Evolutionary conservation across 2,329 filamentous ascomycete species (phyloP).

Genomic region (Aureobasidium sp.): DNA sequence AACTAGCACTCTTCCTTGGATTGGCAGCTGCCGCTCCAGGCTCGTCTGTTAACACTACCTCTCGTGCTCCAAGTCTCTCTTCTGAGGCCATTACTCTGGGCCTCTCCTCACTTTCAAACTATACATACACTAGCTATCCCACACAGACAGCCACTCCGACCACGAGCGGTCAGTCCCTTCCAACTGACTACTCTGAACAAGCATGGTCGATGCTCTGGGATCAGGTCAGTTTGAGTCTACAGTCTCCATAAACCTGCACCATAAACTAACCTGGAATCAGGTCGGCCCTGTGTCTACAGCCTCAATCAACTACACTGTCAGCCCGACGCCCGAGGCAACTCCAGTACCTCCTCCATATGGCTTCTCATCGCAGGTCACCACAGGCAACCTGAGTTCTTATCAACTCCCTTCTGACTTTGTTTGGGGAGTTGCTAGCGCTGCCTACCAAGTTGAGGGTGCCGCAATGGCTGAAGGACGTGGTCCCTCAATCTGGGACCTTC

Average conservation of each 20-base stretch:
- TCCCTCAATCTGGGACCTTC: conserved; percentile 23
- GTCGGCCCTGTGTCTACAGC: conserved; percentile 23
- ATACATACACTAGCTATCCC: conserved; percentile 6
- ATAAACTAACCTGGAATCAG: no score
- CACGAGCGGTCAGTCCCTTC: not conserved
- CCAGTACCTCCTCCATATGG: conserved; percentile 10
- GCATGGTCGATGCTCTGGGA: conserved; percentile 22
- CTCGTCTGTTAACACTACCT: not conserved
- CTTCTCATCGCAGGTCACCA: conserved; percentile 6
- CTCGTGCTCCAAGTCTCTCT: not conserved
- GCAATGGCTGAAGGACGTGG: conserved; percentile 26
- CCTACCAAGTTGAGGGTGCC: conserved; percentile 29
- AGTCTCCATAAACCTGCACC: conserved; percentile 18
- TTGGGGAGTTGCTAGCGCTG: conserved; percentile 31
- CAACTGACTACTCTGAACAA: conserved; percentile 13
- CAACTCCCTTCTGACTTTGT: conserved; percentile 32
- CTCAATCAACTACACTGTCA: conserved; percentile 24
- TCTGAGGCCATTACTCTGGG: conserved; percentile 6
- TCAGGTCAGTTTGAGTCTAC: conserved; percentile 18
- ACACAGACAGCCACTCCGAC: conserved; percentile 5
- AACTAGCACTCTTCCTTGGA: conserved; percentile 1
- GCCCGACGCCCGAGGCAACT: conserved; percentile 28
- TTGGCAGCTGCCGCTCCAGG: not conserved
- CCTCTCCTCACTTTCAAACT: conserved; percentile 6
- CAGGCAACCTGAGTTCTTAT: conserved; percentile 11